These are phyloP conservation scores for Mixia osmundae DNA, from an alignment of 1,284 basidiomycete species.

Conservation along the genomic window DNA sequence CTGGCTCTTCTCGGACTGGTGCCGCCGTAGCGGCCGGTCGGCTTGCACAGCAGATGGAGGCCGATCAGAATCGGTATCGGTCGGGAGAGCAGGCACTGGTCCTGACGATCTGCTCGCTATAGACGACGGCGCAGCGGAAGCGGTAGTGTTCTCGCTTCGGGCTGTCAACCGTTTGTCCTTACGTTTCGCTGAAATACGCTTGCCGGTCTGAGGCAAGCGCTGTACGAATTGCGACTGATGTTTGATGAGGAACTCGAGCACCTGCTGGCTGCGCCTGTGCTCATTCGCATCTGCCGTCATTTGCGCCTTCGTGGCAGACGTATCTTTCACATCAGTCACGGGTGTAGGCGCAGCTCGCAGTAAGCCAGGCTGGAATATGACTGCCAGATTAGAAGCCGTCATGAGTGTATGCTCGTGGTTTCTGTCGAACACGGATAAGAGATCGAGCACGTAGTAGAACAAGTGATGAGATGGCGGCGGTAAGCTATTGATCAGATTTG, in stretches of 20 bases:
- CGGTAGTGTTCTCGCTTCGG: too few relatives aligned
- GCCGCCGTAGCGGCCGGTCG: too few relatives aligned
- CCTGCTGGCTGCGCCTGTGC: constrained; percentile 63
- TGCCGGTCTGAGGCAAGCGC: too few relatives aligned
- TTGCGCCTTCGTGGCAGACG: neutral
- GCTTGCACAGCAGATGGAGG: too few relatives aligned
- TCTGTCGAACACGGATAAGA: constrained; percentile 78
- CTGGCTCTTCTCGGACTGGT: too few relatives aligned
- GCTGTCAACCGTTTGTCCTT: neutral
- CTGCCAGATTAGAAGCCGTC: constrained; percentile 80
- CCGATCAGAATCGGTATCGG: too few relatives aligned
- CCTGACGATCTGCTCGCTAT: too few relatives aligned
- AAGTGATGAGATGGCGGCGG: constrained; percentile 79
- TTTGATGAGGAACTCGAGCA: constrained; percentile 81
- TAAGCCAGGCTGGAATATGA: constrained; percentile 79
- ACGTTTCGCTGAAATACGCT: too few relatives aligned
- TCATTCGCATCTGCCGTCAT: constrained; percentile 27
- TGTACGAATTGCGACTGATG: constrained; percentile 70
- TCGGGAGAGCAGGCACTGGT: too few relatives aligned
- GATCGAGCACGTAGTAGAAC: constrained; percentile 81
- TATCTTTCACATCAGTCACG: neutral
- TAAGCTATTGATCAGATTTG: constrained; percentile 56
- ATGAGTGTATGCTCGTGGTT: constrained; percentile 82
- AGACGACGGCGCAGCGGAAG: too few relatives aligned
- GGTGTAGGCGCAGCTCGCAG: constrained; percentile 44